Percentiles rank a stretch among this genome's conserved stretches.
Evolutionary conservation across 108 stramenopile genomes (phyloP).

Genomic region (Nitzschia palea): DNA sequence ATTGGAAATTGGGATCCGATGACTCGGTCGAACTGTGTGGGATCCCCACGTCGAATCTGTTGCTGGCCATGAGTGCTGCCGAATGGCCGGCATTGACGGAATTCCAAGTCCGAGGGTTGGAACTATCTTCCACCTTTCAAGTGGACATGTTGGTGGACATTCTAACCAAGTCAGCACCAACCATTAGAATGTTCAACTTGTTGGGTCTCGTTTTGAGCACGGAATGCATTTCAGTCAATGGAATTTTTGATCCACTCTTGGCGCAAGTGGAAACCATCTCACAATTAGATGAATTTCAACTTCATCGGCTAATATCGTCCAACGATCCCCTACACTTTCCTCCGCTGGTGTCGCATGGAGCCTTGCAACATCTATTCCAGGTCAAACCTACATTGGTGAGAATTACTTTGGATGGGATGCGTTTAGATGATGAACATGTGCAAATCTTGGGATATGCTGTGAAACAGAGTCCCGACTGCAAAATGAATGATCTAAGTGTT

Average conservation of each 20-base stretch:
- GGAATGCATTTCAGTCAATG: not conserved
- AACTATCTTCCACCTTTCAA: not conserved
- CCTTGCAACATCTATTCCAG: not conserved
- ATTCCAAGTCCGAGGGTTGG: slow-evolving; percentile 1
- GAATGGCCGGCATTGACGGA: slow-evolving; percentile 3
- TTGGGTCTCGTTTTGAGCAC: slow-evolving; percentile 4
- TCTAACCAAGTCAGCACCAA: not conserved
- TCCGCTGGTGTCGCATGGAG: slow-evolving; percentile 1
- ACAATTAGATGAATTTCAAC: slow-evolving; percentile 1
- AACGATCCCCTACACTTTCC: not conserved
- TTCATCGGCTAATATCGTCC: not conserved
- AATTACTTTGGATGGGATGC: slow-evolving; percentile 9
- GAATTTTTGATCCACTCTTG: not conserved
- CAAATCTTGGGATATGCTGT: slow-evolving; percentile 1
- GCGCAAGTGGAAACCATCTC: not conserved
- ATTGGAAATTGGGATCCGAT: slow-evolving; percentile 19
- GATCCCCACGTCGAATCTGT: not conserved
- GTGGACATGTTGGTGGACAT: not conserved
- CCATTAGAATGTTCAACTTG: slow-evolving; percentile 5
- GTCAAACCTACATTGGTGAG: slow-evolving; percentile 15
- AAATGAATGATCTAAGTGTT: slow-evolving; percentile 21
- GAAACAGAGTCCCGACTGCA: not conserved
- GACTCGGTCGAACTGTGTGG: not conserved
- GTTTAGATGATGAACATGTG: slow-evolving; percentile 7
- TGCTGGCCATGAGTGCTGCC: not conserved